phyloP scores from a whole-genome alignment of 2,329 filamentous ascomycete species.

The Aspergillus brasiliensis region DNA sequence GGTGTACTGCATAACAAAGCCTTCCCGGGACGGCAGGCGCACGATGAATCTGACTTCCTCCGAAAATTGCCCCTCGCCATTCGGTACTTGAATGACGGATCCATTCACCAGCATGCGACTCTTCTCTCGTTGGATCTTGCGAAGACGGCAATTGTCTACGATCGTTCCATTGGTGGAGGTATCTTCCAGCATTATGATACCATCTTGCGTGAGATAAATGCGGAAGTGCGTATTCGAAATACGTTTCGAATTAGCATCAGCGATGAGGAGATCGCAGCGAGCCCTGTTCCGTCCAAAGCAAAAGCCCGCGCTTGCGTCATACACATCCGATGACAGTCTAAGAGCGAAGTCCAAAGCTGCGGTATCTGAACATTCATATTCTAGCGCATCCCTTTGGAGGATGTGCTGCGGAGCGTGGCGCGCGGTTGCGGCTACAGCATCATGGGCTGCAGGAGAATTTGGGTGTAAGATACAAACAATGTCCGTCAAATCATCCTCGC shows the following conservation, averaged over 20 bases:
- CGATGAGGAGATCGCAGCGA: conserved; percentile 73
- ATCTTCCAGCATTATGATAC: conserved; percentile 88
- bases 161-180: conserved; percentile 94
- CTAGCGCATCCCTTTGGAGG: conserved; percentile 52
- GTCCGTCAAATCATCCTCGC: conserved; percentile 79
- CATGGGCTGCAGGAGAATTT: conserved; percentile 69
- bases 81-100: conserved; percentile 70
- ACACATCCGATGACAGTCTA: conserved; percentile 72
- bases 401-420: conserved; percentile 60
- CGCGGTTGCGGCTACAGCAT: conserved; percentile 65
- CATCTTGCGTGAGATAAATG: conserved; percentile 85
- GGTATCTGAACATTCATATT: conserved; percentile 42
- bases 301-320: conserved; percentile 72
- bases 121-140: conserved; percentile 51
- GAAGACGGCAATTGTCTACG: conserved; percentile 73
- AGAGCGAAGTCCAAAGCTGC: conserved; percentile 68
- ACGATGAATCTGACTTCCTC: conserved; percentile 81
- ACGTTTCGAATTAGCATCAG: conserved; percentile 69
- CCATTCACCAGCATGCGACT: conserved; percentile 71
- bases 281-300: conserved; percentile 76
- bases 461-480: conserved; percentile 88
- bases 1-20: conserved; percentile 67
- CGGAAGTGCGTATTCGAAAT: conserved; percentile 96
- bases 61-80: conserved; percentile 44
- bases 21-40: conserved; percentile 76